Percentiles rank a stretch among this genome's conserved stretches.
phyloP scores from a whole-genome alignment of 2,329 filamentous ascomycete genomes.

The Cadophora gregata region DNA sequence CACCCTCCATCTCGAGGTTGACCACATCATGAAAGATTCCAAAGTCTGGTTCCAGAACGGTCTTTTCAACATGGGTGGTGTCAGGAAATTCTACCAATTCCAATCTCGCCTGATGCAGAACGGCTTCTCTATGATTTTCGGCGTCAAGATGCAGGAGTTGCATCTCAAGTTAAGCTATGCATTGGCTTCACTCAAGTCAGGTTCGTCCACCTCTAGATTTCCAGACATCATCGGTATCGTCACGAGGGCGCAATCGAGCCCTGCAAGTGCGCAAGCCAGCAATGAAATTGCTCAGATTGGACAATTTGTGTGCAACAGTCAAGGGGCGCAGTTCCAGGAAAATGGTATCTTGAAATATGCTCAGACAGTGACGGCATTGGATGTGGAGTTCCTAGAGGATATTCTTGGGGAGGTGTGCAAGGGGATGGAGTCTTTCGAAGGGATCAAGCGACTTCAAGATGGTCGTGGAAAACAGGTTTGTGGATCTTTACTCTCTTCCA shows the following conservation, averaged over 20 bases:
- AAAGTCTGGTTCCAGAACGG: constrained; percentile 8
- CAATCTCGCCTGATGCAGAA: constrained; percentile 17
- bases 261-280: neutral
- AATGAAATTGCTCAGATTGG: constrained; percentile 2
- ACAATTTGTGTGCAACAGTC: neutral
- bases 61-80: constrained; percentile 15
- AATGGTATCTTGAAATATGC: constrained; percentile 5
- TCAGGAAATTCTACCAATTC: constrained; percentile 15
- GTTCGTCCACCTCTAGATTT: neutral
- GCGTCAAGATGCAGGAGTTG: constrained; percentile 7
- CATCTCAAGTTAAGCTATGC: constrained; percentile 3
- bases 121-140: constrained; percentile 11
- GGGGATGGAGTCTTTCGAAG: neutral
- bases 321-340: neutral
- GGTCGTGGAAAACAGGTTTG: constrained; percentile 4
- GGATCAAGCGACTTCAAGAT: neutral
- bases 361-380: neutral
- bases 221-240: neutral
- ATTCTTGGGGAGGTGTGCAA: neutral
- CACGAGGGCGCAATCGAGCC: neutral
- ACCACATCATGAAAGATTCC: constrained; percentile 15
- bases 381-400: neutral
- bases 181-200: neutral
- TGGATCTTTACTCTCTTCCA: no score
- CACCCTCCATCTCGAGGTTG: constrained; percentile 9